Evolutionary conservation across 164 flowering plant genomes (phyloP).

Genomic region (Stephania japonica): DNA sequence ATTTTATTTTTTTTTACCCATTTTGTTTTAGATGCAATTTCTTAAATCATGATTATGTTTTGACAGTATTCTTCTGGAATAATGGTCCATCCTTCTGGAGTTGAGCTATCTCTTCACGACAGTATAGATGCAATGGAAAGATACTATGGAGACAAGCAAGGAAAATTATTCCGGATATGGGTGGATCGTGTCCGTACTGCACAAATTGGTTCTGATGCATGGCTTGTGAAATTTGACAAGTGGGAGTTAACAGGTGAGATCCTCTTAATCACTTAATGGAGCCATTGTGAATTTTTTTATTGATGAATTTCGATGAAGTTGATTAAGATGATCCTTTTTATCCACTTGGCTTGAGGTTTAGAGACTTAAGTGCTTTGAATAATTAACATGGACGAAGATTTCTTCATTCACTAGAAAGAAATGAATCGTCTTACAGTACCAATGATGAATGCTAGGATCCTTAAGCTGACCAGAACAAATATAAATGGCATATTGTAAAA

Average conservation of each 20-base stretch:
- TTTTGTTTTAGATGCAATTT: not conserved
- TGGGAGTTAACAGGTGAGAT: conserved; percentile 62
- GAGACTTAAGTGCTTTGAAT: not conserved
- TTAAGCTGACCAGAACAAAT: not conserved
- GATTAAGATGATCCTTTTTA: not conserved
- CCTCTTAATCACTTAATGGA: not conserved
- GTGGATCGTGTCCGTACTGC: conserved; percentile 50
- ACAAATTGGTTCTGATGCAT: conserved; percentile 45
- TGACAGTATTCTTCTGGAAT: conserved; percentile 46
- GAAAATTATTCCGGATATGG: conserved; percentile 55
- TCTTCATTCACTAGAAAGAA: not conserved
- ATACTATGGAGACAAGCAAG: conserved; percentile 54
- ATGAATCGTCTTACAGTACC: not conserved
- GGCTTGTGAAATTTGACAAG: conserved; percentile 68
- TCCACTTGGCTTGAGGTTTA: not conserved
- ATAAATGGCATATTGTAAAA: not conserved
- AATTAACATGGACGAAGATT: not conserved
- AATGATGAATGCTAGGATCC: not conserved
- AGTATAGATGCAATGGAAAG: conserved; percentile 30
- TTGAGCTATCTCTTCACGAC: conserved; percentile 34
- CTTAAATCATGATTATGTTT: conserved; percentile 8
- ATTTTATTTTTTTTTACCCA: not conserved
- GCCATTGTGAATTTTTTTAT: not conserved
- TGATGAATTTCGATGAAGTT: not conserved
- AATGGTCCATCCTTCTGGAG: conserved; percentile 59